phyloP scores from a whole-genome alignment of 75 land plant species.

The Pinus albicaulis region DNA sequence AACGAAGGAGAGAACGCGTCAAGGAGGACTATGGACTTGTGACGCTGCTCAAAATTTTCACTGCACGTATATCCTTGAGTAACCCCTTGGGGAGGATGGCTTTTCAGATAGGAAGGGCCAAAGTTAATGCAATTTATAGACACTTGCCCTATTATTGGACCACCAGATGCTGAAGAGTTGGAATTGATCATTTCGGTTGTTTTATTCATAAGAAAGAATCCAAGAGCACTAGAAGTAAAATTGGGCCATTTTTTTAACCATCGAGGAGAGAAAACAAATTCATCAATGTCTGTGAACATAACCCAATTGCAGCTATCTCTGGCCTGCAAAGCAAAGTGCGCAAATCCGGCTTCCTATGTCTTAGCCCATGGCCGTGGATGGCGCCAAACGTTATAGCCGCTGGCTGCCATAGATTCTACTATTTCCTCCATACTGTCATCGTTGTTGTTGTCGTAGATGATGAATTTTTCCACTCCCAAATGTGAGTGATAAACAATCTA shows the following conservation, averaged over 20 bases:
- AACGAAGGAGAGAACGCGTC: slow-evolving; percentile 6
- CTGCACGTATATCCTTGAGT: slow-evolving; percentile 50
- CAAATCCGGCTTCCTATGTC: slow-evolving; percentile 46
- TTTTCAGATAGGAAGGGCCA: slow-evolving; percentile 28
- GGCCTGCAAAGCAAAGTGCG: slow-evolving; percentile 35
- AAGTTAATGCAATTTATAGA: slow-evolving; percentile 26
- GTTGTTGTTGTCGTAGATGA: slow-evolving; percentile 49
- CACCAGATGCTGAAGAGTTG: not conserved
- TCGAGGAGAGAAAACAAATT: slow-evolving; percentile 25
- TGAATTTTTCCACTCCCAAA: slow-evolving; percentile 31
- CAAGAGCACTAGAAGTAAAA: not conserved
- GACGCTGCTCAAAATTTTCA: slow-evolving; percentile 10
- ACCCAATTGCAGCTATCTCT: slow-evolving; percentile 29
- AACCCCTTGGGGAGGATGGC: slow-evolving; percentile 22
- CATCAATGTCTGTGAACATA: slow-evolving; percentile 38
- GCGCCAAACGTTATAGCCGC: slow-evolving; percentile 10
- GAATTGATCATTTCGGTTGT: not conserved
- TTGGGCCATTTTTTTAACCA: not conserved
- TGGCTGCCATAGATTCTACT: not conserved
- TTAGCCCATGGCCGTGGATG: slow-evolving; percentile 43
- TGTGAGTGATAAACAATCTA: slow-evolving; percentile 37
- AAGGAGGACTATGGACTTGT: slow-evolving; percentile 33
- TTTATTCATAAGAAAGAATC: not conserved
- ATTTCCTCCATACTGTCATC: slow-evolving; percentile 26
- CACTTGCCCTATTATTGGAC: slow-evolving; percentile 23